A percentile compares a stretch with the other conserved stretches of the same genome.
These are phyloP conservation scores for Diutina pseudorugosa DNA, from an alignment of 1,139 yeast genomes.

Conservation along the genomic window DNA sequence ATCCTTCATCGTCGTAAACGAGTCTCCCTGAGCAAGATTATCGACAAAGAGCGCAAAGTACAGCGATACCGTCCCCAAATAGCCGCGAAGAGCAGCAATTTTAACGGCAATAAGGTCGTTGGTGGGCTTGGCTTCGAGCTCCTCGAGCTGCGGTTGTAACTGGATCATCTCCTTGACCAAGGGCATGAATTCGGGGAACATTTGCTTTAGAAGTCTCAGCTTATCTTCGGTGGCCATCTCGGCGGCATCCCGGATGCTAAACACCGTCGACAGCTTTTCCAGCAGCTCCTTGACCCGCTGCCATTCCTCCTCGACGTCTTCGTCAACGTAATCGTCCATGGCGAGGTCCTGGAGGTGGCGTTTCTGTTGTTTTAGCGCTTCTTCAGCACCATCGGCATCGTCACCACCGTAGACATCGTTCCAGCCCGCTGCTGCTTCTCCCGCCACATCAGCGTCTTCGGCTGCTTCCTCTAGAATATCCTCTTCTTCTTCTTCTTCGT, in stretches of 20 bases:
- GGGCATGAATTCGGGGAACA: conserved; percentile 79
- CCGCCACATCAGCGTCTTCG: conserved; percentile 38
- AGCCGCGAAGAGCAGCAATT: conserved; percentile 59
- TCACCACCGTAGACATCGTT: conserved; percentile 88
- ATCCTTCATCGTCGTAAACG: conserved; percentile 59
- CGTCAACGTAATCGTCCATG: conserved; percentile 76
- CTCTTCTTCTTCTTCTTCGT: conserved; percentile 21
- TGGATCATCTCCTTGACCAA: conserved; percentile 50
- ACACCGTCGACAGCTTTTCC: conserved; percentile 11
- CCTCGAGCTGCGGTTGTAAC: conserved; percentile 30
- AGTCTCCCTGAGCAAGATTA: conserved; percentile 39
- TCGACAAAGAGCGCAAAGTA: conserved; percentile 65
- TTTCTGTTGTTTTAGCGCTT: conserved; percentile 80
- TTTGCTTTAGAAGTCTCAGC: conserved; percentile 35
- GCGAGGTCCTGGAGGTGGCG: conserved; percentile 70
- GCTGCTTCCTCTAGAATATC: conserved; percentile 38
- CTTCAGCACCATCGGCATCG: conserved; percentile 66
- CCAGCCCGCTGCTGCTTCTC: conserved; percentile 46
- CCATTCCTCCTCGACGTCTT: conserved; percentile 72
- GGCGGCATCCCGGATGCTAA: conserved; percentile 7
- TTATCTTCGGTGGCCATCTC: conserved; percentile 31
- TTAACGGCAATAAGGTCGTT: conserved; percentile 31
- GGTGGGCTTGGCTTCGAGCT: conserved; percentile 17
- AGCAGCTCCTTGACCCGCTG: conserved; percentile 24
- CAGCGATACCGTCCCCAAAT: conserved; percentile 60